phyloP scores from a whole-genome alignment of 257 asterid genomes.

The Prunella vulgaris region DNA sequence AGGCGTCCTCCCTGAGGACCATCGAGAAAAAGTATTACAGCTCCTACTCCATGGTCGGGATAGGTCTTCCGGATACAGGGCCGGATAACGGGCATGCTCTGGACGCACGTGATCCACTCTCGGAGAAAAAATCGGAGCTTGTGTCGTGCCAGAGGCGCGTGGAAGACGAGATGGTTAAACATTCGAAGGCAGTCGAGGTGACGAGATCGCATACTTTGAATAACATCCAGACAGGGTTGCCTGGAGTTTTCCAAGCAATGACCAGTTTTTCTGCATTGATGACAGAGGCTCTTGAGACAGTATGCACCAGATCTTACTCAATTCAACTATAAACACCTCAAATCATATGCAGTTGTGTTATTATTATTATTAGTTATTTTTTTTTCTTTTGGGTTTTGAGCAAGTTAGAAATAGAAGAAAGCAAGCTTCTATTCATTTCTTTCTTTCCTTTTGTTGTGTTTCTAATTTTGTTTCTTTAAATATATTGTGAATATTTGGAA shows the following conservation, averaged over 20 bases:
- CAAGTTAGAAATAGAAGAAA: conserved; percentile 36
- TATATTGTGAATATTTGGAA: conserved; percentile 58
- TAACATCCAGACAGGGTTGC: conserved; percentile 92
- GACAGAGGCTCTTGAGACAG: conserved; percentile 74
- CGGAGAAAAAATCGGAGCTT: conserved; percentile 85
- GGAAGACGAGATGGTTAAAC: conserved; percentile 83
- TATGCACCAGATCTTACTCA: conserved; percentile 76
- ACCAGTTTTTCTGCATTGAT: conserved; percentile 81
- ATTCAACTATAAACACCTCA: conserved; percentile 31
- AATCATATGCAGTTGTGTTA: not conserved
- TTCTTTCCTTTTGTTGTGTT: conserved; percentile 5
- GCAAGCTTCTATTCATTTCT: conserved; percentile 27
- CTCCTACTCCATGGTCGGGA: conserved; percentile 80
- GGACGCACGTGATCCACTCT: conserved; percentile 87
- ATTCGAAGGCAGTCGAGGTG: conserved; percentile 79
- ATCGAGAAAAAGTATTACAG: conserved; percentile 85
- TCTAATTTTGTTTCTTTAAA: conserved; percentile 13
- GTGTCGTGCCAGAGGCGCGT: conserved; percentile 84
- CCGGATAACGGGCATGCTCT: conserved; percentile 52
- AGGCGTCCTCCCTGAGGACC: conserved; percentile 69
- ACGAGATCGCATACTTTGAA: conserved; percentile 89
- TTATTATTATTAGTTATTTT: not conserved
- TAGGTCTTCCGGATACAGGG: conserved; percentile 64
- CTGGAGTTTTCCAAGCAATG: conserved; percentile 97
- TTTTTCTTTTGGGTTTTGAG: conserved; percentile 26